Evolutionary conservation across 2,329 filamentous ascomycete genomes (phyloP), one percentile per base, ranked within the genome.

Genomic region (Triangularia setosa): DNA sequence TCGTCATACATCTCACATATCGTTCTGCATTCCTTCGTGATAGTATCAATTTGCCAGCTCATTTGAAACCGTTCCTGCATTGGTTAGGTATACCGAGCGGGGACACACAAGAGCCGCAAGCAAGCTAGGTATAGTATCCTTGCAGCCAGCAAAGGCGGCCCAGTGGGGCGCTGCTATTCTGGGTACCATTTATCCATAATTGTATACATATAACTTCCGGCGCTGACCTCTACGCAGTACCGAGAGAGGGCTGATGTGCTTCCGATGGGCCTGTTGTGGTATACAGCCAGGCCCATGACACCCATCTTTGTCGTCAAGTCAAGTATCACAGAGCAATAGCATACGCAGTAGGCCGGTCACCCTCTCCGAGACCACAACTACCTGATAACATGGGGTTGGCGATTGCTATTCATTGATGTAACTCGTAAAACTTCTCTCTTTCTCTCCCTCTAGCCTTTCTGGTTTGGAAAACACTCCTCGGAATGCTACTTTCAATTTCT

Each of bases 121-220:
- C 6, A 5, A 23, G 12, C 2, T 3, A n/a, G n/a, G n/a, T n/a
- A n/a, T n/a, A n/a, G 18, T n/a, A 61, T 53, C 59, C 48, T 33
- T 55, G 59, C 35, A 23, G 59, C 59, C 59, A 40, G 30, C 24
- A 55, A 52, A 18, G 30, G 21, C 48, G 59, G 35, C 48, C 59
- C 25, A 35, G 59, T 61, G 48, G 59, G 30, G 48, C 27, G 24
- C 9, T 61, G 48, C 59, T 61, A 55, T 61, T 61, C 52, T 55
- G 52, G 48, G 59, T 40, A 48, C n/a, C 18, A 48, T 40, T n/a
- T 2, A 21, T 21, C 40, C 40, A 48, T 5, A 21, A 6, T 48
- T 48, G 48, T 30, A 44, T 59, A n/a, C n/a, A n/a, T n/a, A 33
- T 59, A 59, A 59, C 40, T 9, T 48, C 40, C 40, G 40, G n/a